Evolutionary conservation across 2,329 filamentous ascomycete species (phyloP), one percentile per base, ranked within the genome.

Genomic region (Escovopsis sp.): DNA sequence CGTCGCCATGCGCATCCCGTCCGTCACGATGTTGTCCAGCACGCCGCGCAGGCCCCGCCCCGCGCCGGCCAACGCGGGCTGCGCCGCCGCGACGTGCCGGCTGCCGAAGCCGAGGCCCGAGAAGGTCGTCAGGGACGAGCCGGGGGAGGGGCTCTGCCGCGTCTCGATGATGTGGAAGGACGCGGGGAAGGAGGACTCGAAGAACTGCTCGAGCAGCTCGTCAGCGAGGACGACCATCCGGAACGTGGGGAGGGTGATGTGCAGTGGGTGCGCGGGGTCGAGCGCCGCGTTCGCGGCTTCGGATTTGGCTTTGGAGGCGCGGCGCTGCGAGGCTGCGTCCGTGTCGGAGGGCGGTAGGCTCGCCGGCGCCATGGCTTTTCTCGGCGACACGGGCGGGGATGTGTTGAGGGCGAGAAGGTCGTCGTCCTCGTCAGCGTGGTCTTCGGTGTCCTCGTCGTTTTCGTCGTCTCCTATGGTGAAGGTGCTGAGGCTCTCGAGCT

Each of bases 141-240:
- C 49, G 2, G 55, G 45, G 1, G 51, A 46, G 11, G 53, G 44
- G 31, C 38, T 54, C 8, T 55, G 52, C 3, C 72, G 49, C 19
- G 68, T 69, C 11, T 92, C 81, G 17, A 83, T 77, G 32, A 94
- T 76, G 49, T 83, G 85, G 70, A 98, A 92, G 1, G 86, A 94
- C 35, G 82, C 76, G 0, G 88, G 85, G 60, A 96, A 94, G 28
- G 86, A 92, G 1, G 84, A 83, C 60, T 98, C 90, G 54, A 98
- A 98, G 60, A 98, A 98, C 46, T 92, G 83, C 50, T 98, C 88
- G 5, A 98, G 72, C 1, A 92, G 70, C 55, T 98, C 90, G 51
- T 98, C 90, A 30, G 90, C 90, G 7, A 98, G 73, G 9, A 98
- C 83, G 4, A 98, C 86, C 90, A 98, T 98, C 44, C 90, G 80